Conservation (phyloP, 139 green algal species). For the Chloropicon primus region DNA sequence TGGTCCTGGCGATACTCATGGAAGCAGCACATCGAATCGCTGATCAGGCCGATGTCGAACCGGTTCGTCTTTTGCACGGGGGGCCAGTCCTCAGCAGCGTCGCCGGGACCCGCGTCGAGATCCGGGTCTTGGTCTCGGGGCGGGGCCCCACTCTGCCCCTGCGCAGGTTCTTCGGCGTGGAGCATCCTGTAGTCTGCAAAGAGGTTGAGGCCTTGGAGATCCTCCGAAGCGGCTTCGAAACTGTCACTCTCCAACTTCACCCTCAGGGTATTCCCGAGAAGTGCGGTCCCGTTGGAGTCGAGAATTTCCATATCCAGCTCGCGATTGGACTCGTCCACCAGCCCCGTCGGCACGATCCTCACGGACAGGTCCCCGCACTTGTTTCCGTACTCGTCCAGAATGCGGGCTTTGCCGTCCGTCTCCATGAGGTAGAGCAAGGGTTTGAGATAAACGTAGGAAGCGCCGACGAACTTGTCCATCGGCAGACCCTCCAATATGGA, state of each 20-base stretch:
- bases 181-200: not conserved
- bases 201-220: not conserved
- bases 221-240: not conserved
- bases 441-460: not conserved
- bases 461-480: not conserved
- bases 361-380: not conserved
- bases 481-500: not conserved
- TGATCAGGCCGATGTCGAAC: not conserved
- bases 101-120: too few relatives aligned
- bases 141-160: too few relatives aligned
- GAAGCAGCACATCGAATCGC: not conserved
- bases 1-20: not conserved
- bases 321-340: not conserved
- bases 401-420: not conserved
- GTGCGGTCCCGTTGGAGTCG: too few relatives aligned
- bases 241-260: not conserved
- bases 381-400: not conserved
- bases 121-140: too few relatives aligned
- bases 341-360: not conserved
- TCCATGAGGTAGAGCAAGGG: not conserved
- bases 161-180: too few relatives aligned
- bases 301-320: too few relatives aligned
- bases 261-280: not conserved
- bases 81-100: too few relatives aligned
- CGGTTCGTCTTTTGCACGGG: too few relatives aligned